These are phyloP conservation scores for Hypoxylon crocopeplum DNA, from an alignment of 495 filamentous ascomycete species.

Conservation along the genomic window DNA sequence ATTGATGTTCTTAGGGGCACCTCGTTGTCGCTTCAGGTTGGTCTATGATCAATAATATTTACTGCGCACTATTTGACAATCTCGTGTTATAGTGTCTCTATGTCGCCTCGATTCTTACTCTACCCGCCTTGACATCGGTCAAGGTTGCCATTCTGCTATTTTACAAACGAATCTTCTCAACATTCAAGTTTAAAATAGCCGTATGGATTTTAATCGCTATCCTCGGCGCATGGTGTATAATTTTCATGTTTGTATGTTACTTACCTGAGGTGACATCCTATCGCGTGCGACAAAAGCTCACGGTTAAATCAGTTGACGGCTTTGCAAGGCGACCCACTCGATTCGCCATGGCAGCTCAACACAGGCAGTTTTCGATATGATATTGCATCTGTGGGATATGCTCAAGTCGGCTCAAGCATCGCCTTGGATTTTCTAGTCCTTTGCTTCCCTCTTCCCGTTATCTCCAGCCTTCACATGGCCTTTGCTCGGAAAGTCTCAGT, in stretches of 20 bases:
- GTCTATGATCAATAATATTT: not conserved
- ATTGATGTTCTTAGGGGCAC: not conserved
- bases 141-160: conserved; percentile 25
- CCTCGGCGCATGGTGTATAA: conserved; percentile 6
- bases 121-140: conserved; percentile 5
- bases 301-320: not conserved
- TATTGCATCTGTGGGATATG: not conserved
- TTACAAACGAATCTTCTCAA: conserved; percentile 25
- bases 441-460: conserved; percentile 30
- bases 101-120: not conserved
- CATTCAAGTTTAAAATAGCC: not conserved
- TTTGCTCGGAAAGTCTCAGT: conserved; percentile 21
- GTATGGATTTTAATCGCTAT: conserved; percentile 16
- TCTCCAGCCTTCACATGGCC: conserved; percentile 19
- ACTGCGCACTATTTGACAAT: not conserved
- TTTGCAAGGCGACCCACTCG: not conserved
- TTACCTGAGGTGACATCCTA: not conserved
- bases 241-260: conserved; percentile 12
- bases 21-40: not conserved
- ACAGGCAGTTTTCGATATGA: not conserved
- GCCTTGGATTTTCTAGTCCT: conserved; percentile 28
- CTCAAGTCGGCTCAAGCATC: conserved; percentile 14
- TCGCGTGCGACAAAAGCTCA: too few relatives aligned
- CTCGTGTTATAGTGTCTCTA: not conserved
- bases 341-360: not conserved